Base-by-base conservation (phyloP, 2,329 filamentous ascomycete species). In the Microsporum canis region DNA sequence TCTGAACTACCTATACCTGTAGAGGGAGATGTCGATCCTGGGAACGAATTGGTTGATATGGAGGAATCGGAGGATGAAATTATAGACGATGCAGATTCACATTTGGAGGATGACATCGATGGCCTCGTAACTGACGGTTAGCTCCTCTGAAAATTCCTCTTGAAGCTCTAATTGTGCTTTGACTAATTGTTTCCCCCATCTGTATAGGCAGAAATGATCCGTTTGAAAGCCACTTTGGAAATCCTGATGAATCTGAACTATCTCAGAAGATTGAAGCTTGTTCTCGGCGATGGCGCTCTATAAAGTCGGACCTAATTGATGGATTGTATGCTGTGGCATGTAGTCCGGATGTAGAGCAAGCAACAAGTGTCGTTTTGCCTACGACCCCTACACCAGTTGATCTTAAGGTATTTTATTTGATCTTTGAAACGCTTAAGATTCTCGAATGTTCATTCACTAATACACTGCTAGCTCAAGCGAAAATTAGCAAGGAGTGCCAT, bases 191-290 rank as follows among this genome's bases (percentile, higher is more conserved):
- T n/a, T 23, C 17, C 4, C 17, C 17, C 17, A 23, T 1, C 17
- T 23, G 17, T 36, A 31, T 49, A 63, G 62, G 17, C 7, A 60
- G 39, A n/a, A 33, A 33, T 10, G 88, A 95, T 71, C 87, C 89
- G 0, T 96, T 95, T 69, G 88, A 94, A 65, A 75, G 78, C 5
- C 92, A 96, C 73, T 95, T 95, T 71, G 83, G 84, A 38, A 79
- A 79, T 47, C 84, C 85, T 0, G 82, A 91, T 53, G 82, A 88
- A 57, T 78, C 80, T 4, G 73, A 81, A 47, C 75, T 90, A 5
- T 75, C 80, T 1, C 75, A 76, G 66, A 82, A 74, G 39, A 68
- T 83, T 39, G 74, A 79, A 62, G 72, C 76, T 34, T 69, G 74
- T 5, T 70, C 75, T 8, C 79, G 78, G 51, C 73, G 79, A 63